These are phyloP conservation scores for Chaetomium fimeti DNA, from an alignment of 495 filamentous ascomycete genomes.

Conservation along the genomic window DNA sequence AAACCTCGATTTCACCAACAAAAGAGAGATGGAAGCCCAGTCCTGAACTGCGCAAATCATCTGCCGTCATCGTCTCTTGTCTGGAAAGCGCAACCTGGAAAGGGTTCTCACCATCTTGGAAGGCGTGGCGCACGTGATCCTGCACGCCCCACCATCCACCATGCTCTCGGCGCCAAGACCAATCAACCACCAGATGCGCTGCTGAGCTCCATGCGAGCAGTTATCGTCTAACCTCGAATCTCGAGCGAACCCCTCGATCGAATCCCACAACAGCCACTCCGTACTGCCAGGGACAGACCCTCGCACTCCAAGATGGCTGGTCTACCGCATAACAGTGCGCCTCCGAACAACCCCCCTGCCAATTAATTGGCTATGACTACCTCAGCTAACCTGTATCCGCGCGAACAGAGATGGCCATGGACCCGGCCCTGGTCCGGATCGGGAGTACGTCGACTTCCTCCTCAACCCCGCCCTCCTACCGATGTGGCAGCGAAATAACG, in stretches of 20 bases:
- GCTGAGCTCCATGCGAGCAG: slow-evolving; percentile 12
- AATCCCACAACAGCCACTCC: slow-evolving; percentile 6
- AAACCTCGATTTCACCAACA: too few relatives aligned
- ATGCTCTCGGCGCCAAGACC: slow-evolving; percentile 22
- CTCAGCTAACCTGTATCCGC: slow-evolving; percentile 14
- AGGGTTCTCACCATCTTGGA: neutral
- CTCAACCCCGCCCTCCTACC: slow-evolving; percentile 14
- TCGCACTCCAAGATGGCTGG: slow-evolving; percentile 43
- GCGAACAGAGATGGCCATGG: slow-evolving; percentile 57
- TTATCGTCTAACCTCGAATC: slow-evolving; percentile 3
- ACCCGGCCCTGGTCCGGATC: slow-evolving; percentile 77
- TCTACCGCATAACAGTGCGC: slow-evolving; percentile 46
- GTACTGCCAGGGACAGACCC: neutral
- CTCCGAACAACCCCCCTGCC: neutral
- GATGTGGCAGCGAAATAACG: neutral
- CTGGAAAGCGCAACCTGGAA: neutral
- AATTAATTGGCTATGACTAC: neutral
- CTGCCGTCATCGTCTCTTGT: neutral
- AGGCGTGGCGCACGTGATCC: slow-evolving; percentile 5
- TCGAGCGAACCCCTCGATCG: slow-evolving; percentile 2
- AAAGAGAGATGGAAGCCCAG: too few relatives aligned
- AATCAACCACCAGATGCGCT: neutral
- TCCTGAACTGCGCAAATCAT: neutral
- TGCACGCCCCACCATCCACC: neutral
- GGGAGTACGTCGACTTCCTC: slow-evolving; percentile 56